A percentile compares a stretch with the other conserved stretches of the same genome.
phyloP scores from a whole-genome alignment of 73 alveolate species.

The Blepharisma stoltei region DNA sequence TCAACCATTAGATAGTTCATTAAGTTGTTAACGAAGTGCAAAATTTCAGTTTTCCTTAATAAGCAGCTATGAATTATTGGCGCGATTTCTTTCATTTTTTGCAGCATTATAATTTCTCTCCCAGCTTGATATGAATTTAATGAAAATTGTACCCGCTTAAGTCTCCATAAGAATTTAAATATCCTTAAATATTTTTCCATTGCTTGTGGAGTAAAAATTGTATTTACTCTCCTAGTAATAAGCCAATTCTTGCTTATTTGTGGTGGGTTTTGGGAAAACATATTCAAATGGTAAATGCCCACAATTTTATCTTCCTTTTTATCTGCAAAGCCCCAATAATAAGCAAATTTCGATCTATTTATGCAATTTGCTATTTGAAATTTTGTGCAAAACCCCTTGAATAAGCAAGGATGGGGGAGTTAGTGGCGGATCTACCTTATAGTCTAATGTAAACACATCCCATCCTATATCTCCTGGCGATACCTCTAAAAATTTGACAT shows the following conservation, averaged over 20 bases:
- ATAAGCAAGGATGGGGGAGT: too few species aligned
- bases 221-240: too few species aligned
- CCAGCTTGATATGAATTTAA: slow-evolving; percentile 68
- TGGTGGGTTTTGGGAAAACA: too few species aligned
- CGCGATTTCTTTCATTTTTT: slow-evolving; percentile 44
- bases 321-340: too few species aligned
- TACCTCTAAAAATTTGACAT: slow-evolving; percentile 81
- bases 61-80: slow-evolving; percentile 61
- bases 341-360: too few species aligned
- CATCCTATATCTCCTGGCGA: slow-evolving; percentile 94
- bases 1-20: slow-evolving; percentile 90
- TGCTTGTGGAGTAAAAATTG: slow-evolving; percentile 76
- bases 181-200: slow-evolving; percentile 80
- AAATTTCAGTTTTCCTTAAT: slow-evolving; percentile 61
- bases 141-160: slow-evolving; percentile 63
- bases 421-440: slow-evolving; percentile 91
- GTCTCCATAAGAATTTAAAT: slow-evolving; percentile 90
- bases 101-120: slow-evolving; percentile 71
- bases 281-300: too few species aligned
- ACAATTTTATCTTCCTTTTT: too few species aligned
- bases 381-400: too few species aligned
- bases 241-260: too few species aligned
- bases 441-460: slow-evolving; percentile 95
- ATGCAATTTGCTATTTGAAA: too few species aligned
- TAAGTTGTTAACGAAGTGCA: slow-evolving; percentile 85